phyloP scores from a whole-genome alignment of 768 basidiomycete species.

The Gelatoporia subvermispora region DNA sequence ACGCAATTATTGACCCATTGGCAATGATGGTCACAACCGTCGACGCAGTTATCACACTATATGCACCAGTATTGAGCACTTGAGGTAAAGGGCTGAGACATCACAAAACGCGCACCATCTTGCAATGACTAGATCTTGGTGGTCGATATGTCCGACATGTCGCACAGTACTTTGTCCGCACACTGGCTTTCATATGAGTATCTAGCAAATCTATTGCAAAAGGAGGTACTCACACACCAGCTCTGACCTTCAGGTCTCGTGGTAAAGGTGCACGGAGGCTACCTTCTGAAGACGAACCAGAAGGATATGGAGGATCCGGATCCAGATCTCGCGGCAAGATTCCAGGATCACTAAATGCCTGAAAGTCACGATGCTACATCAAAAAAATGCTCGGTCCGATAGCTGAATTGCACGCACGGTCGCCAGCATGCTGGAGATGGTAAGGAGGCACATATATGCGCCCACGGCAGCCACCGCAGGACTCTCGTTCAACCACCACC shows the following conservation, averaged over 20 bases:
- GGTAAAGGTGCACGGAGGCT: constrained; percentile 63
- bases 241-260: constrained; percentile 73
- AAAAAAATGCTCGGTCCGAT: neutral
- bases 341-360: constrained; percentile 83
- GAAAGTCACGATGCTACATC: neutral
- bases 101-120: constrained; percentile 57
- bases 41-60: constrained; percentile 96
- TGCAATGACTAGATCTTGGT: constrained; percentile 92
- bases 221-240: constrained; percentile 57
- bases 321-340: constrained; percentile 88
- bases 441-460: constrained; percentile 58
- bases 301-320: constrained; percentile 74
- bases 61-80: neutral
- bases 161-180: constrained; percentile 89
- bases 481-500: constrained; percentile 83
- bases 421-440: constrained; percentile 69
- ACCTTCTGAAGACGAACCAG: constrained; percentile 58
- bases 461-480: constrained; percentile 66
- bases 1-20: constrained; percentile 95
- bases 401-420: constrained; percentile 47
- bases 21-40: constrained; percentile 90
- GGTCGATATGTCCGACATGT: constrained; percentile 93
- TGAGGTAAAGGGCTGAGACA: no score
- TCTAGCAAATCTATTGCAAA: neutral
- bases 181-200: constrained; percentile 38